These are phyloP conservation scores for Penicillium verrucosum DNA, from an alignment of 2,329 filamentous ascomycete genomes.

Conservation along the genomic window DNA sequence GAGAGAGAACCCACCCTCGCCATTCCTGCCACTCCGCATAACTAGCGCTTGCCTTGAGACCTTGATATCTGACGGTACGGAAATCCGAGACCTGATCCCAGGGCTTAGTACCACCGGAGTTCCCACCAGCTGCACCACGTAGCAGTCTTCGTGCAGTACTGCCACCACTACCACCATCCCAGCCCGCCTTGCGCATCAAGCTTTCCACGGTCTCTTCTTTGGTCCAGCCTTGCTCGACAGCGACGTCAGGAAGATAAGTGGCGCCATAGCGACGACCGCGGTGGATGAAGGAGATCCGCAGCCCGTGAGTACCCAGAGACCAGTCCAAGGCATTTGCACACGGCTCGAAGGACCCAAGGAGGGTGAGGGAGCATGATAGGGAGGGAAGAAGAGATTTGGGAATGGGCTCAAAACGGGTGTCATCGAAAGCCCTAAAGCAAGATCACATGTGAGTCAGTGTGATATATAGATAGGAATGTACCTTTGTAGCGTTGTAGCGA, in stretches of 20 bases:
- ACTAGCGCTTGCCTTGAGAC: constrained; percentile 67
- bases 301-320: constrained; percentile 79
- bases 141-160: constrained; percentile 38
- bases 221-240: constrained; percentile 88
- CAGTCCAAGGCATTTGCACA: constrained; percentile 74
- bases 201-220: constrained; percentile 88
- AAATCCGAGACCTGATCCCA: constrained; percentile 76
- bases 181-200: constrained; percentile 92
- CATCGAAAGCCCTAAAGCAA: constrained; percentile 57
- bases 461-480: not conserved
- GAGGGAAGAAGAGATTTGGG: constrained; percentile 46
- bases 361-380: constrained; percentile 63
- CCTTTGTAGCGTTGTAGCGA: not conserved
- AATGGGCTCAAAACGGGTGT: constrained; percentile 61
- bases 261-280: constrained; percentile 71
- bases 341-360: constrained; percentile 81
- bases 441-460: not conserved
- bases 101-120: constrained; percentile 30
- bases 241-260: constrained; percentile 91
- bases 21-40: constrained; percentile 77
- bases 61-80: constrained; percentile 80
- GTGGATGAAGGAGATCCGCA: constrained; percentile 80
- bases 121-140: constrained; percentile 36
- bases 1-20: constrained; percentile 63
- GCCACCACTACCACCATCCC: constrained; percentile 59